Conservation (phyloP, 345 rosid genomes). For the Schrenkiella parvula region DNA sequence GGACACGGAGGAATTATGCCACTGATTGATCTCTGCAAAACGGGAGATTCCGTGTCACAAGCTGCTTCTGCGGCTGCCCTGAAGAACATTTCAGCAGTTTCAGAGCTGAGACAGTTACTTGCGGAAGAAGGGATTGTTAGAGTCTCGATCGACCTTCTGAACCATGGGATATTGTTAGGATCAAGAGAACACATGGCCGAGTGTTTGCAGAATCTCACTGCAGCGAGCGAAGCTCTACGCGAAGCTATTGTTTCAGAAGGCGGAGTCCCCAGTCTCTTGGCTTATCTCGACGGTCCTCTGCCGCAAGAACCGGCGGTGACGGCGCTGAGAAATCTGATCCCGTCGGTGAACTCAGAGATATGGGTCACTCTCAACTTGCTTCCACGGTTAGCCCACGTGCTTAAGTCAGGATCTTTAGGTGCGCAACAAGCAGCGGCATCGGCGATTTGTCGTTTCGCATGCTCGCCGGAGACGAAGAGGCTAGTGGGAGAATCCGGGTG, state of each 20-base stretch:
- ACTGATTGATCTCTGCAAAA: conserved; percentile 57
- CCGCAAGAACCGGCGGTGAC: conserved; percentile 85
- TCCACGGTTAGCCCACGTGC: conserved; percentile 67
- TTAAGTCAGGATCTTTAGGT: conserved; percentile 69
- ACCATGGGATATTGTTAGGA: conserved; percentile 68
- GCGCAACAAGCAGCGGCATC: conserved; percentile 90
- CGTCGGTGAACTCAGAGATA: conserved; percentile 47
- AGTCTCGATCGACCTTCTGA: conserved; percentile 60
- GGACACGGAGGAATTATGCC: conserved; percentile 85
- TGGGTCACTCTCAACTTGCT: conserved; percentile 51
- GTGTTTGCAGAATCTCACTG: conserved; percentile 91
- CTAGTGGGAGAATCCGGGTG: conserved; percentile 79
- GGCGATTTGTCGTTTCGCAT: conserved; percentile 55
- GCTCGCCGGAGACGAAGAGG: conserved; percentile 63
- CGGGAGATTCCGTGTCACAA: conserved; percentile 77
- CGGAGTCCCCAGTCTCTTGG: conserved; percentile 62
- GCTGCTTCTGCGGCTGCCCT: conserved; percentile 82
- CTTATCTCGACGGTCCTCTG: conserved; percentile 68
- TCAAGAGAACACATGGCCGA: conserved; percentile 83
- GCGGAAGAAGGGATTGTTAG: conserved; percentile 77
- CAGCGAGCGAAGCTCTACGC: conserved; percentile 60
- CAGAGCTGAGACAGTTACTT: conserved; percentile 61
- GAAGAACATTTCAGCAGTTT: conserved; percentile 72
- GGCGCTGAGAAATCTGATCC: conserved; percentile 73
- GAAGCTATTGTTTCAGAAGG: conserved; percentile 67